Evolutionary conservation across 805 yeast species (phyloP), one percentile per base, ranked within the genome.

Genomic region (Metschnikowia peoriensis): DNA sequence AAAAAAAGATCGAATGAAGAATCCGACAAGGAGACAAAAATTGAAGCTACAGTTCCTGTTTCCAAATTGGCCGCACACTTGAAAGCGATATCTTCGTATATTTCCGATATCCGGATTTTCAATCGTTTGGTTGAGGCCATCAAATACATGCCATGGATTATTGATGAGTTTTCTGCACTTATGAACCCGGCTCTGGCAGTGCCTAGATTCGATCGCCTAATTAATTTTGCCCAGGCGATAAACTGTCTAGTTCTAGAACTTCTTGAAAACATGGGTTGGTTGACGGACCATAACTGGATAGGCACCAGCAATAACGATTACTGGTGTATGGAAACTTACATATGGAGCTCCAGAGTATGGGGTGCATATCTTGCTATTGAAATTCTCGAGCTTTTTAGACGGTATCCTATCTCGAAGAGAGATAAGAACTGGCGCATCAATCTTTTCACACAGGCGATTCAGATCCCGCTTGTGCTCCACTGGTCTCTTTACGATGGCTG

Each of bases 341-440:
- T 75, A 35, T 75, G 78, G 78, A 68, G 76, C 56, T 72, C 73
- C 28, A 62, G 78, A 45, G 71, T 75, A 17, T 75, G 79, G 79
- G 79, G 78, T 1, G 69, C 66, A 1, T 75, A 75, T 54, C 54
- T 75, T 14, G 53, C 66, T 12, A 59, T 73, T 46, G 79, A 75
- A 53, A 64, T 75, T n/a, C 40, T 73, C 9, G 78, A 74, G 58
- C 64, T 72, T 37, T 52, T 75, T 49, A 66, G 79, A 61, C 64
- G 76, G 56, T 68, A 70, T n/a, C 78, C 79, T 1, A 47, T 60
- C 8, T 61, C 66, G 14, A 67, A 72, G 52, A 64, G 78, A 71
- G 61, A 72, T 53, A 60, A 54, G 47, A 50, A 59, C 47, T 75
- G 78, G 78, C 62, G 59, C 44, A 68, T 73, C 46, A 54, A 47